Base-by-base conservation (phyloP, 1,284 basidiomycete species). In the Apiotrichum veenhuisii region DNA sequence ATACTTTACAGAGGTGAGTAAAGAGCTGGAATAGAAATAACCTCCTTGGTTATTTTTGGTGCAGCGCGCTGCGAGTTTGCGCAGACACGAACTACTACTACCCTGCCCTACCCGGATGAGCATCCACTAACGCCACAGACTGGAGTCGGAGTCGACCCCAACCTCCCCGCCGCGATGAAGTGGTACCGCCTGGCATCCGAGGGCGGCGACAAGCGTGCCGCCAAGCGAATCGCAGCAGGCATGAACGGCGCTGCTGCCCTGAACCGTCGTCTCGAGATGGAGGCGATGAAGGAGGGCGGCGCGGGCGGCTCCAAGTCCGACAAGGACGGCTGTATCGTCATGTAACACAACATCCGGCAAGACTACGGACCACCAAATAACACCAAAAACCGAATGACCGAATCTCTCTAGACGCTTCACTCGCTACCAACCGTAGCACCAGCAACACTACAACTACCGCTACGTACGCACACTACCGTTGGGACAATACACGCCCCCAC, bases 111-210 rank as follows among this genome's bases (percentile, higher is more conserved):
- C n/a, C n/a, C n/a, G n/a, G n/a, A n/a, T n/a, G 30, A 30, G 7
- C 30, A 5, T 12, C 12, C 7, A 27, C 59, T 55, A 26, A 57
- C 38, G 11, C 14, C 14, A 4, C 55, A 79, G 78, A 89, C 92
- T 37, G 91, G 91, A 43, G 89, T 94, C 59, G 91, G 91, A 50
- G 89, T 87, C 44, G 75, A 83, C 48, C 81, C 85, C 22, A 84
- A 85, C 72, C 80, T 84, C 65, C 76, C 81, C 59, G 85, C 88
- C 64, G 87, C 93, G 2, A 80, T 85, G 55, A 75, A 82, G 27
- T 98, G 88, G 83, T 98, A 95, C 81, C 88, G 88, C 76, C 84
- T 84, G 61, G 92, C 95, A 1, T 87, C 91, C 7, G 91, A 95
- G n/a, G 85, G 87, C 36, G 94, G 95, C 43, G 95, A 98, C 79